phyloP scores from a whole-genome alignment of 2,329 filamentous ascomycete genomes.

The Calonectria ilicicola region DNA sequence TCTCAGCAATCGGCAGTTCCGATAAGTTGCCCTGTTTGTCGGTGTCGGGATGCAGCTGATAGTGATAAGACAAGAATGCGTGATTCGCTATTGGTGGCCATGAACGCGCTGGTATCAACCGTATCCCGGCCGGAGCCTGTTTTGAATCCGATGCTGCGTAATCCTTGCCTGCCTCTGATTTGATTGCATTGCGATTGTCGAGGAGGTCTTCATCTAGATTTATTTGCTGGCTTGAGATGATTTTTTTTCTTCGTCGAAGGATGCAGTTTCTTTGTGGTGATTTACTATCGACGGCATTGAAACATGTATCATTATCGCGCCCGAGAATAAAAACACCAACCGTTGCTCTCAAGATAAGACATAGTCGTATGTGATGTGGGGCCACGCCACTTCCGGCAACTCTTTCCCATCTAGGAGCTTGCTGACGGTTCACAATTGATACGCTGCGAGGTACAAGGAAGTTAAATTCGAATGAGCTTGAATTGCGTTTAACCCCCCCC shows the following conservation, averaged over 20 bases:
- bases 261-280: not conserved
- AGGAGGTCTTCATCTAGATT: not conserved
- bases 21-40: slow-evolving; percentile 1
- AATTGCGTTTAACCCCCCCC: too few relatives aligned
- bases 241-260: not conserved
- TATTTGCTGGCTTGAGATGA: not conserved
- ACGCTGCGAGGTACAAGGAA: not conserved
- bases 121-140: not conserved
- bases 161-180: not conserved
- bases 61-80: slow-evolving; percentile 1
- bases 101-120: not conserved
- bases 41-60: not conserved
- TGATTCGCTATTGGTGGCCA: not conserved
- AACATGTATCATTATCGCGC: not conserved
- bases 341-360: not conserved
- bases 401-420: not conserved
- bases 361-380: not conserved
- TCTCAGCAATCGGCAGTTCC: not conserved
- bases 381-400: not conserved
- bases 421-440: not conserved
- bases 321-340: not conserved
- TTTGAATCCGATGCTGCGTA: not conserved
- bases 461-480: not conserved
- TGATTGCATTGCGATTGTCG: not conserved
- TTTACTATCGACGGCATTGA: too few relatives aligned